Percentiles rank a stretch among this genome's conserved stretches.
Conservation (phyloP, 768 basidiomycete species). For the Leucosporidium yakuticum region DNA sequence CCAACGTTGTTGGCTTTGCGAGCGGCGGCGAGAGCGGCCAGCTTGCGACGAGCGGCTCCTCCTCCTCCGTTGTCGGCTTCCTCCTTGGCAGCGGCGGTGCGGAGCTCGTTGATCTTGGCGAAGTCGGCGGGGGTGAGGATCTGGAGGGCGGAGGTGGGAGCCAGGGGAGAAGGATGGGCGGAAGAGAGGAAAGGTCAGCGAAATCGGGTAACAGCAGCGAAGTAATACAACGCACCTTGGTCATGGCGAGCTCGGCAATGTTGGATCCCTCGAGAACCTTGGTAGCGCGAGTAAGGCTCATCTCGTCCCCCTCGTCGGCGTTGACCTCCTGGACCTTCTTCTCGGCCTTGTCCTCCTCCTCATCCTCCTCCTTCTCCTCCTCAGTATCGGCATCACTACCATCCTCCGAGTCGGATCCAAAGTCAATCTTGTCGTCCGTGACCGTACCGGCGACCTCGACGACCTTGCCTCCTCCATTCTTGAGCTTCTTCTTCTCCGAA, state of each 20-base stretch:
- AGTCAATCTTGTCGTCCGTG: conserved; percentile 28
- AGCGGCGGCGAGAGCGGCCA: conserved; percentile 67
- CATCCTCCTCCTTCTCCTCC: conserved; percentile 35
- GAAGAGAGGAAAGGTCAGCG: no score
- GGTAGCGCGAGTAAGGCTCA: conserved; percentile 36
- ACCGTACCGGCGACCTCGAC: conserved; percentile 23
- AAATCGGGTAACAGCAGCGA: background rate
- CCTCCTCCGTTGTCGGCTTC: conserved; percentile 66
- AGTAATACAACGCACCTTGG: conserved; percentile 54
- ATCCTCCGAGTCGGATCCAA: conserved; percentile 26
- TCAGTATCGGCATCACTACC: conserved; percentile 24
- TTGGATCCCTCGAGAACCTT: conserved; percentile 44
- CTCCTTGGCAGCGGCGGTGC: conserved; percentile 66
- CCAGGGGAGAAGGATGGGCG: conserved; percentile 50
- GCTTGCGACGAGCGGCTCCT: conserved; percentile 77
- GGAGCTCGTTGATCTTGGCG: conserved; percentile 79
- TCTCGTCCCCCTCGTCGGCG: conserved; percentile 27
- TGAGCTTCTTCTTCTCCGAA: conserved; percentile 28
- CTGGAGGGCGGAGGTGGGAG: conserved; percentile 82
- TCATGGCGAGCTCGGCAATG: conserved; percentile 66
- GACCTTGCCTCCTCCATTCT: conserved; percentile 16
- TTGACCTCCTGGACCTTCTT: background rate
- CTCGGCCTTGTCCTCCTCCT: conserved; percentile 34
- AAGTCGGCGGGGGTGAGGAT: conserved; percentile 98
- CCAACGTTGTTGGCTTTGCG: conserved; percentile 51